phyloP scores from a whole-genome alignment of 176 grass and related monocot species.

The Triticum turgidum region DNA sequence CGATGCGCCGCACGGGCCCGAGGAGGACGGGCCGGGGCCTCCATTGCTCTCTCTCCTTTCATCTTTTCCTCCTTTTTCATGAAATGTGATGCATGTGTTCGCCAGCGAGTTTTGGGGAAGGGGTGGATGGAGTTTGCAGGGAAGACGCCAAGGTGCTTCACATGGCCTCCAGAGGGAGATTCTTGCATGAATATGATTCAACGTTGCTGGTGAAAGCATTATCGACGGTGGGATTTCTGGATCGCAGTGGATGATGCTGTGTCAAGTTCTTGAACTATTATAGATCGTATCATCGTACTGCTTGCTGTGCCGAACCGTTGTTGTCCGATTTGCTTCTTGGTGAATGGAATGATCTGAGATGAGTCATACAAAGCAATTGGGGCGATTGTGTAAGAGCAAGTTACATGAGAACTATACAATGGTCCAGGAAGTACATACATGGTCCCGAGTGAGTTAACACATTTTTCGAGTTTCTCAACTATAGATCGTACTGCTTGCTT shows the following conservation, averaged over 20 bases:
- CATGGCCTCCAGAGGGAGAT: background rate
- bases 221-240: background rate
- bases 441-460: too few relatives aligned
- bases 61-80: background rate
- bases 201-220: background rate
- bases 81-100: conserved; percentile 8
- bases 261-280: background rate
- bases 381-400: background rate
- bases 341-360: background rate
- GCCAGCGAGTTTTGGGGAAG: background rate
- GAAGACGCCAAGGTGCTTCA: background rate
- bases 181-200: background rate
- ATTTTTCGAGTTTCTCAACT: too few relatives aligned
- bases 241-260: background rate
- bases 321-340: background rate
- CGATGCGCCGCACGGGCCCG: background rate
- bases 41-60: background rate
- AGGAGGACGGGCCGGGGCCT: background rate
- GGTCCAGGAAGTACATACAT: too few relatives aligned
- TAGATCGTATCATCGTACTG: background rate
- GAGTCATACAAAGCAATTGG: too few relatives aligned
- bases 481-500: too few relatives aligned
- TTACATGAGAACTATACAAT: background rate
- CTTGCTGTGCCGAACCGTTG: background rate
- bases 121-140: background rate